Evolutionary conservation across 148 eudicot species (phyloP), one percentile per base, ranked within the genome.

Genomic region (Persicaria maculosa): DNA sequence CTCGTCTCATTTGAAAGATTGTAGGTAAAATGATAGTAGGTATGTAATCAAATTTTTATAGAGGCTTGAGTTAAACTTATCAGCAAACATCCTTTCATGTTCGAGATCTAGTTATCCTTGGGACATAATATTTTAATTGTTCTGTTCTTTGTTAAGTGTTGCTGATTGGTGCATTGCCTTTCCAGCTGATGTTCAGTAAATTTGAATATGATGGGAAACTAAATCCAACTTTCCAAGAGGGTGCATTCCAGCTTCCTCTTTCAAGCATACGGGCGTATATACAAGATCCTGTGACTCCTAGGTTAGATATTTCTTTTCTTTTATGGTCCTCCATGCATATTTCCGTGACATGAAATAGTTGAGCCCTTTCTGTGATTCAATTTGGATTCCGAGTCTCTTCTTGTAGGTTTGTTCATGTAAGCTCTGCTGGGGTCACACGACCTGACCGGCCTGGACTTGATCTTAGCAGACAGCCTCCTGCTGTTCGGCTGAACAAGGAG

Each of bases 401-500:
- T 44, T 75, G 72, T 80, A 96, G 97, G 81, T 87, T 96, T 76
- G 89, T 96, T 68, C 99, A 92, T 68, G 99, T 92, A 84, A 70
- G 99, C 80, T 96, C 99, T 74, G 97, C 99, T 53, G 99, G 99
- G 50, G 99, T 92, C 72, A 96, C 99, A 16, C 85, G 99, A 57
- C 90, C 94, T 59, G 97, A 89, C 9, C 89, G 99, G 83, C 97
- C 97, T 74, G 97, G 97, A 74, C 91, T 96, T 71, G 99, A 95
- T 85, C 86, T 96, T 68, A 90, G 86, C 83, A 96, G 86, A 82
- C 99, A 96, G 76, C 99, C 99, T 72, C 99, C 99, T 44, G 99
- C 99, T 80, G 99, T 96, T 68, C 96, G 99, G 70, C 77, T 96
- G 82, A 96, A 96, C 85, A 90, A 96, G 84, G 99, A 96, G 77